These are phyloP conservation scores for Triticum dicoccoides DNA, from an alignment of 176 grass and related monocot genomes.

Conservation along the genomic window DNA sequence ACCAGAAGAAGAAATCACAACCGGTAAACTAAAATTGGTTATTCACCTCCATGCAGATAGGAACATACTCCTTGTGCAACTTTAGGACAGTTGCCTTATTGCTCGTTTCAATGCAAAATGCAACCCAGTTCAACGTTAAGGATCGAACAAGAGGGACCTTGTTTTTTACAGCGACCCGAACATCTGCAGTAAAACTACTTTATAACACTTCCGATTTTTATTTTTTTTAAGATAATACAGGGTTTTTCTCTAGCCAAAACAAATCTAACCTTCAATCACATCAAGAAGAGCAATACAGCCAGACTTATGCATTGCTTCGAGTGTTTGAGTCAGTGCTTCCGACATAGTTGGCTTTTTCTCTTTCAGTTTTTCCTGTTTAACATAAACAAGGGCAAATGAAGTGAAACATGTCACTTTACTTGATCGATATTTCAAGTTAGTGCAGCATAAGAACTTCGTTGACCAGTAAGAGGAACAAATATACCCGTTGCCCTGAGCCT, in stretches of 20 bases:
- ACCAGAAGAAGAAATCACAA: background rate
- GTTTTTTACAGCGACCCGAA: constrained; percentile 89
- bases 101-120: constrained; percentile 94
- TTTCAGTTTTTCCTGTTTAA: constrained; percentile 92
- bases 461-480: background rate
- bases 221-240: background rate
- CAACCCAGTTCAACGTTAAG: constrained; percentile 79
- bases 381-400: background rate
- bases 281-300: constrained; percentile 86
- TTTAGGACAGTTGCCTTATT: constrained; percentile 88
- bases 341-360: constrained; percentile 81
- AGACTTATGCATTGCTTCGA: constrained; percentile 90
- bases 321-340: constrained; percentile 80
- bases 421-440: background rate
- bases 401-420: background rate
- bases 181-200: constrained; percentile 48
- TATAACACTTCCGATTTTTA: background rate
- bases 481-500: background rate
- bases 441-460: background rate
- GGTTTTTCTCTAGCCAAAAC: background rate
- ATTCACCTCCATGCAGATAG: constrained; percentile 95
- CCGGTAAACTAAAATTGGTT: background rate
- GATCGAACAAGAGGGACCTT: constrained; percentile 97
- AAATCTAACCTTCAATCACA: constrained; percentile 76
- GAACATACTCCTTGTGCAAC: constrained; percentile 98